Evolutionary conservation across 2,329 filamentous ascomycete species (phyloP).

Genomic region (Chaetomium sp.): DNA sequence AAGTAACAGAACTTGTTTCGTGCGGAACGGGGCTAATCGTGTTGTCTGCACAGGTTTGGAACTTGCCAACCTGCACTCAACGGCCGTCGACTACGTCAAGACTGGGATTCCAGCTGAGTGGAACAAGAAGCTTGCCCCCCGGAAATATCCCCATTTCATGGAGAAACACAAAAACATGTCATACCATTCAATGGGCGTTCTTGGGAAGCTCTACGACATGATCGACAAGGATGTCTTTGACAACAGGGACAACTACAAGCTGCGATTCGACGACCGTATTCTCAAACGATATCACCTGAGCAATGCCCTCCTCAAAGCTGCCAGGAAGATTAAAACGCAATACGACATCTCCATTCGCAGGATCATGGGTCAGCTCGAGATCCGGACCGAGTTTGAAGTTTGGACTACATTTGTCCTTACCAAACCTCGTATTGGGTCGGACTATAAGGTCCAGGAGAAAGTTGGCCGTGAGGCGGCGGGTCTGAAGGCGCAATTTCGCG

Average conservation of each 20-base stretch:
- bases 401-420: slow-evolving; percentile 80
- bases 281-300: slow-evolving; percentile 54
- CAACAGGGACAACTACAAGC: slow-evolving; percentile 66
- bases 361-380: slow-evolving; percentile 78
- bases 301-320: slow-evolving; percentile 50
- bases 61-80: slow-evolving; percentile 67
- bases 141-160: slow-evolving; percentile 80
- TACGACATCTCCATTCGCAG: slow-evolving; percentile 74
- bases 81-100: slow-evolving; percentile 91
- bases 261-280: slow-evolving; percentile 70
- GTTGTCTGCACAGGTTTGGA: slow-evolving; percentile 8
- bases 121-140: slow-evolving; percentile 52
- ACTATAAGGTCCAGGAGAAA: slow-evolving; percentile 84
- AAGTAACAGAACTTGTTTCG: not conserved
- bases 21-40: not conserved
- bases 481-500: slow-evolving; percentile 63
- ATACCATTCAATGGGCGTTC: slow-evolving; percentile 63
- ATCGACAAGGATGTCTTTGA: slow-evolving; percentile 50
- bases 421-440: slow-evolving; percentile 62
- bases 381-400: slow-evolving; percentile 84
- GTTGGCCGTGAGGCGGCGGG: slow-evolving; percentile 61
- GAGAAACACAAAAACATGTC: slow-evolving; percentile 50
- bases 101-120: slow-evolving; percentile 73
- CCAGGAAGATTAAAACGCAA: slow-evolving; percentile 60
- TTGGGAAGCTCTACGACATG: slow-evolving; percentile 78